These are phyloP conservation scores for Lepiota subincarnata DNA, from an alignment of 768 basidiomycete species.

Conservation along the genomic window DNA sequence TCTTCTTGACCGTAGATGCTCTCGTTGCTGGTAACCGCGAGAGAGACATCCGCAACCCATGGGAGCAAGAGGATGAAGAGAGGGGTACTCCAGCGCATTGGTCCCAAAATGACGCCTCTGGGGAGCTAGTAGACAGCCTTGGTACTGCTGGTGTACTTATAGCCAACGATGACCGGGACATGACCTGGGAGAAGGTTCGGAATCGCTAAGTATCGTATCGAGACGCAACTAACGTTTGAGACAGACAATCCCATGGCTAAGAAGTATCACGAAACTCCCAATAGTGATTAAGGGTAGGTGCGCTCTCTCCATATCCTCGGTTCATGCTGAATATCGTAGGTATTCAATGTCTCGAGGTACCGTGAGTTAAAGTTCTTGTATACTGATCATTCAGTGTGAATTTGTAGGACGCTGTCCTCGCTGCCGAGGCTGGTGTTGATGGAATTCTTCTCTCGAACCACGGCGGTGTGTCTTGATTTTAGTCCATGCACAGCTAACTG, in stretches of 20 bases:
- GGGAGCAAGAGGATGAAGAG: conserved; percentile 54
- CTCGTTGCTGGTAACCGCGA: conserved; percentile 81
- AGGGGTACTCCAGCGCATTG: conserved; percentile 29
- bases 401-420: conserved; percentile 77
- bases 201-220: neutral
- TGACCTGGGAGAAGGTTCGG: conserved; percentile 71
- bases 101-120: conserved; percentile 28
- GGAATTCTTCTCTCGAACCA: conserved; percentile 91
- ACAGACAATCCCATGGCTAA: conserved; percentile 75
- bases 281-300: conserved; percentile 67
- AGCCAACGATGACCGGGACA: conserved; percentile 63
- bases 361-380: neutral
- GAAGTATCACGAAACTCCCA: conserved; percentile 64
- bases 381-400: conserved; percentile 9
- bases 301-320: neutral
- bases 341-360: conserved; percentile 69
- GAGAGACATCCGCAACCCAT: conserved; percentile 62
- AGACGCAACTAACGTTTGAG: neutral
- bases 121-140: conserved; percentile 34
- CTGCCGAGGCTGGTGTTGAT: conserved; percentile 78
- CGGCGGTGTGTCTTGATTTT: conserved; percentile 53
- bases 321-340: conserved; percentile 32
- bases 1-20: conserved; percentile 91
- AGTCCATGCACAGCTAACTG: neutral
- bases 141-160: conserved; percentile 70